Percentiles rank a stretch among this genome's conserved stretches.
Evolutionary conservation across 1,284 basidiomycete genomes (phyloP).

Genomic region (Tylopilus sp.): DNA sequence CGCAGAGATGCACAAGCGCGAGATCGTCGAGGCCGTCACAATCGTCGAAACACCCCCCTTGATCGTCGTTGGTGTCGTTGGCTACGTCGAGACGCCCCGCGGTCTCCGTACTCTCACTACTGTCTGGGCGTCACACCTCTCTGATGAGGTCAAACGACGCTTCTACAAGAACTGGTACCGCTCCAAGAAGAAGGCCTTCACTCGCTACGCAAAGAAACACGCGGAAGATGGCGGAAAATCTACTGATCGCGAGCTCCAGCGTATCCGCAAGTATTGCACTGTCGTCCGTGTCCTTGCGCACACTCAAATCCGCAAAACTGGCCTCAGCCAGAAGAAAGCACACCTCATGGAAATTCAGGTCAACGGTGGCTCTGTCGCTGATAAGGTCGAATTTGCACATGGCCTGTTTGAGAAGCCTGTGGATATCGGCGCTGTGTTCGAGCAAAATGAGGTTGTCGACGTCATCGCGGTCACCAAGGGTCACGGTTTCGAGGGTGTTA

Average conservation of each 20-base stretch:
- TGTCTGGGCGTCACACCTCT: slow-evolving; percentile 83
- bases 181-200: slow-evolving; percentile 99
- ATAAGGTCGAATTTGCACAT: slow-evolving; percentile 98
- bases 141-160: slow-evolving; percentile 92
- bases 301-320: slow-evolving; percentile 98
- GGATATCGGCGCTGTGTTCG: slow-evolving; percentile 84
- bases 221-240: slow-evolving; percentile 94
- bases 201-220: slow-evolving; percentile 98
- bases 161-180: slow-evolving; percentile 99
- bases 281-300: slow-evolving; percentile 99
- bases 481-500: slow-evolving; percentile 99
- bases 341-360: slow-evolving; percentile 99
- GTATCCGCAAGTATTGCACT: slow-evolving; percentile 99
- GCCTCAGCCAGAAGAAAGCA: slow-evolving; percentile 98
- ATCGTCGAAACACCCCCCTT: slow-evolving; percentile 97
- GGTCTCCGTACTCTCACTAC: slow-evolving; percentile 87
- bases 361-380: slow-evolving; percentile 94
- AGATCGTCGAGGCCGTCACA: slow-evolving; percentile 98
- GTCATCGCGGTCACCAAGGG: slow-evolving; percentile 99
- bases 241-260: slow-evolving; percentile 94
- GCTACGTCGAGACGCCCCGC: slow-evolving; percentile 99
- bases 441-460: slow-evolving; percentile 97
- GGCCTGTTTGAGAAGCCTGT: slow-evolving; percentile 97
- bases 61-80: slow-evolving; percentile 97
- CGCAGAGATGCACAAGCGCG: slow-evolving; percentile 98